A percentile compares a stretch with the other conserved stretches of the same genome.
Evolutionary conservation across 75 land plant genomes (phyloP).

Genomic region (Azolla pinnata): DNA sequence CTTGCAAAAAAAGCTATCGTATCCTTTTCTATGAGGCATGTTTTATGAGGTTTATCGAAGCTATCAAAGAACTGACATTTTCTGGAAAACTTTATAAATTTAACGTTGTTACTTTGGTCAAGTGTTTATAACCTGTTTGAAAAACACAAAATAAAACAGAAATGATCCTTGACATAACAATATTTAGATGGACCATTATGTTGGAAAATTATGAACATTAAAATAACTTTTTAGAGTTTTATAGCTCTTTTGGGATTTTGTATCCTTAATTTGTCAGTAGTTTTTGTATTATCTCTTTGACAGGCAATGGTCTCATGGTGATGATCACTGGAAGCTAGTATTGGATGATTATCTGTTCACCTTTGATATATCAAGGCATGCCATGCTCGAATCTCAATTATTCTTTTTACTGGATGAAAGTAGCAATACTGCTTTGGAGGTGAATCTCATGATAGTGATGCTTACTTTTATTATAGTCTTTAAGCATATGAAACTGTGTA

Average conservation of each 20-base stretch:
- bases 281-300: conserved; percentile 86
- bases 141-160: no score
- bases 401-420: conserved; percentile 88
- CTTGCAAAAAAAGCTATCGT: conserved; percentile 93
- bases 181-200: no score
- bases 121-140: no score
- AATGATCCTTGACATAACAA: no score
- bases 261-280: conserved; percentile 49
- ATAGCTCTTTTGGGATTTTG: no score
- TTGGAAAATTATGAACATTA: no score
- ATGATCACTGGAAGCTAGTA: conserved; percentile 50
- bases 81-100: no score
- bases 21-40: no score
- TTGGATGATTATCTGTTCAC: conserved; percentile 72
- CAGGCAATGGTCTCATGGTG: conserved; percentile 67
- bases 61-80: no score
- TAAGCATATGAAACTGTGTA: neutral
- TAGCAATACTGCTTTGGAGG: conserved; percentile 68
- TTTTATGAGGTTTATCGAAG: no score
- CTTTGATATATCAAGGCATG: conserved; percentile 57
- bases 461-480: neutral
- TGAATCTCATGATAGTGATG: conserved; percentile 7
- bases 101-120: no score
- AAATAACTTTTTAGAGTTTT: no score
- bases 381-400: conserved; percentile 60